Conservation (phyloP, 306 rosid genomes). For the Carpinus viminea region DNA sequence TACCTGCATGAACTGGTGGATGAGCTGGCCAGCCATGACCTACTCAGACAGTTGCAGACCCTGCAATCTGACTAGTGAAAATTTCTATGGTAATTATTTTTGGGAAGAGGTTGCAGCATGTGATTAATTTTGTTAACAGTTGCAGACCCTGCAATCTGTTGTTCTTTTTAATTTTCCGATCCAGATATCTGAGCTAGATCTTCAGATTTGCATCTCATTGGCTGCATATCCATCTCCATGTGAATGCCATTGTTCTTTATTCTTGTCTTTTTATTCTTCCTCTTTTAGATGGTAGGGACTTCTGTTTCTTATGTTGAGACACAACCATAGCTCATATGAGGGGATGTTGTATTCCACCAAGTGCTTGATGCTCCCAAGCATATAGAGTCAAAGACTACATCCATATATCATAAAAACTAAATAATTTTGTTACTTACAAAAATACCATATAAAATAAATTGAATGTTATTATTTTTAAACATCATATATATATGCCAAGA, state of each 20-base stretch:
- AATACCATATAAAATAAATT: too few relatives aligned
- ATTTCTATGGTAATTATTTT: too few relatives aligned
- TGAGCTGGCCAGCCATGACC: too few relatives aligned
- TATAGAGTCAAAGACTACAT: too few relatives aligned
- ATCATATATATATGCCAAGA: too few relatives aligned
- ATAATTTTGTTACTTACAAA: too few relatives aligned
- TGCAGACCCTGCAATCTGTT: neutral
- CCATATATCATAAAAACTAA: too few relatives aligned
- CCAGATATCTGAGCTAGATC: neutral
- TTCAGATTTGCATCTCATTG: neutral
- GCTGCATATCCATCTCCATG: neutral
- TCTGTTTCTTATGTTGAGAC: neutral
- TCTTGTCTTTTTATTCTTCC: neutral
- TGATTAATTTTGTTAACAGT: neutral
- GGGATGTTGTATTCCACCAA: neutral
- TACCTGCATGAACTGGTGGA: too few relatives aligned
- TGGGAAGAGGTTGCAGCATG: neutral
- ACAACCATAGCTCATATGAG: neutral
- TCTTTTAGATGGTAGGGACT: neutral
- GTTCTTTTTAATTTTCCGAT: neutral
- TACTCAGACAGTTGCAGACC: too few relatives aligned
- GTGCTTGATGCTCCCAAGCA: neutral
- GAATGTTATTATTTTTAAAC: too few relatives aligned
- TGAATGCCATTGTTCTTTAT: neutral
- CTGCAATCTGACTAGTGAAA: too few relatives aligned